Percentiles rank a stretch among this genome's conserved stretches.
Evolutionary conservation across 768 basidiomycete species (phyloP).

Genomic region (Boletus subparvulus): DNA sequence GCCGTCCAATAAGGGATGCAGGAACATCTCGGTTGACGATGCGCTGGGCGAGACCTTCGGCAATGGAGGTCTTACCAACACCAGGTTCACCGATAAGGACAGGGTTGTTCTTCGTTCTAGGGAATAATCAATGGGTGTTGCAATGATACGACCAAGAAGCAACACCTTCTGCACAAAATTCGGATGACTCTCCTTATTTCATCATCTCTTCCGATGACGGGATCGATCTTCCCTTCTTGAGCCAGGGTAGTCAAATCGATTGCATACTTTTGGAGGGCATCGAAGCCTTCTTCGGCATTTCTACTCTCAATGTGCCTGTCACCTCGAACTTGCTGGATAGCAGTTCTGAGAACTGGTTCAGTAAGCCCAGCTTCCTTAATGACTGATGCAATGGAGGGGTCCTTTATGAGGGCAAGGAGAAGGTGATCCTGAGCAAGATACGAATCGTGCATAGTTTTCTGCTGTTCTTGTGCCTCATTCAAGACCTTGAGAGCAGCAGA

Average conservation of each 20-base stretch:
- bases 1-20: slow-evolving; percentile 62
- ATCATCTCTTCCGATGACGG: slow-evolving; percentile 90
- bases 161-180: slow-evolving; percentile 73
- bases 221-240: slow-evolving; percentile 92
- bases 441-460: slow-evolving; percentile 85
- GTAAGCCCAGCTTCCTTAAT: slow-evolving; percentile 77
- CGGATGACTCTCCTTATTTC: slow-evolving; percentile 86
- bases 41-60: slow-evolving; percentile 92
- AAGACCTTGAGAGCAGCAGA: slow-evolving; percentile 59
- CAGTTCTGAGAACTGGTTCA: slow-evolving; percentile 69
- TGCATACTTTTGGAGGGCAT: slow-evolving; percentile 88
- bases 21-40: slow-evolving; percentile 95
- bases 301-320: slow-evolving; percentile 83
- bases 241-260: slow-evolving; percentile 85
- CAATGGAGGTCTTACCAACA: slow-evolving; percentile 94
- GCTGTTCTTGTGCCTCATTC: slow-evolving; percentile 70
- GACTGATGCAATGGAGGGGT: slow-evolving; percentile 60
- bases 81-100: slow-evolving; percentile 94
- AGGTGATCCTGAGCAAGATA: slow-evolving; percentile 95
- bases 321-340: slow-evolving; percentile 77
- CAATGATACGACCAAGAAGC: neutral
- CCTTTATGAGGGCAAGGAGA: slow-evolving; percentile 80
- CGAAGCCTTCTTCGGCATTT: slow-evolving; percentile 89
- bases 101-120: slow-evolving; percentile 94
- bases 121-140: slow-evolving; percentile 8